Base-by-base conservation (phyloP, 768 basidiomycete species). In the Leccinum imitatum region DNA sequence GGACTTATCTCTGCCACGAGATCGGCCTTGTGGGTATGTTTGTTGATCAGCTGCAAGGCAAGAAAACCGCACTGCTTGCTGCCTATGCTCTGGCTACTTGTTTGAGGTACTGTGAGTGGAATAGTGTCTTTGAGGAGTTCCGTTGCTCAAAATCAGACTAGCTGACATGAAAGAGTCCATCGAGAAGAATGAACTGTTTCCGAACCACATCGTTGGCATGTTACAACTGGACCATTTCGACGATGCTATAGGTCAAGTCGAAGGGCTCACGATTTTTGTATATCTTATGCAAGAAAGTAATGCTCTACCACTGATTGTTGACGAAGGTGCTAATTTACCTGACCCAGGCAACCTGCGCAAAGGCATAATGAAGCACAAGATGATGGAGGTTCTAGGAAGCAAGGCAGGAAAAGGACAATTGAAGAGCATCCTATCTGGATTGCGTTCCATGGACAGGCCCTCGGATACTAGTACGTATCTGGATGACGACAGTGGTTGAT, bases 251-350 rank as follows among this genome's bases (percentile, higher is more conserved):
- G 68, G 68, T 13, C 53, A 6, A 23, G 57, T 70, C 1, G 68
- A 69, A 52, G 68, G 68, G 11, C 70, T 68, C 50, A 66, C 70
- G 39, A 59, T 69, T 3, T 69, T 69, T 14, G 50, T 52, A 3
- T 56, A 69, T 33, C 53, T 69, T 5, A 68, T 69, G 64, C 59
- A 59, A 39, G 27, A 60, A 5, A 59, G 69, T 69, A 62, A 63
- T n/a, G 23, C 7, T 23, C n/a, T 7, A 15, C 27, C 21, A 4
- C 39, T 35, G 17, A 11, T 53, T 33, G 10, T 17, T 19, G 31
- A 35, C 11, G 19, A n/a, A 19, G 31, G 21, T 50, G 10, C 52
- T 63, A 13, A 71, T 11, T 21, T 1, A 23, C 37, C 0, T 23
- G 47, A 23, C 1, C 27, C 35, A 70, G 69, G 6, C 3, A 53